Conservation (phyloP, 2,329 filamentous ascomycete genomes). For the Pseudogymnoascus sp. region DNA sequence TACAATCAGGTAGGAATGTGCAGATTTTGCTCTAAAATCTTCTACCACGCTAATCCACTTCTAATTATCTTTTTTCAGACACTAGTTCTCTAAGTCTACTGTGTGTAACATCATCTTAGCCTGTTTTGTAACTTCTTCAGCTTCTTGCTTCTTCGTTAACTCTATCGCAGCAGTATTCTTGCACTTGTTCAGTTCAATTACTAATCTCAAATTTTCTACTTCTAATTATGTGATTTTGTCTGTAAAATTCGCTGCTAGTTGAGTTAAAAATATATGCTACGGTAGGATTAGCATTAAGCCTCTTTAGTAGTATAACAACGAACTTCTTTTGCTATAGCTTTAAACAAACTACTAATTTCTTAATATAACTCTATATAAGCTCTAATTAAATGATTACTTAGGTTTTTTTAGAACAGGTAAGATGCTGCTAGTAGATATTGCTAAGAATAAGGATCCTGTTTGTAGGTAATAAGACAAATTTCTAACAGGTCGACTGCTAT, state of each 20-base stretch:
- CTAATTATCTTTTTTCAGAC: slow-evolving; percentile 17
- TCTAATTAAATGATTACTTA: neutral
- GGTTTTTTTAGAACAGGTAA: neutral
- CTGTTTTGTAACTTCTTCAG: slow-evolving; percentile 14
- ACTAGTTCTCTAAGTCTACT: slow-evolving; percentile 16
- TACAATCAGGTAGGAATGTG: slow-evolving; percentile 15
- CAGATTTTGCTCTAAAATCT: slow-evolving; percentile 15
- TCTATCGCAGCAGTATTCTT: slow-evolving; percentile 14
- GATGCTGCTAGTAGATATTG: neutral
- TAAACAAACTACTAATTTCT: neutral
- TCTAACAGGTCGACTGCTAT: neutral
- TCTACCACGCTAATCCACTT: slow-evolving; percentile 16
- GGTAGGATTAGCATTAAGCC: slow-evolving; percentile 14
- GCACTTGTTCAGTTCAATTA: slow-evolving; percentile 12
- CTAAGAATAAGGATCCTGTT: neutral
- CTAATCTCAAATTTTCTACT: slow-evolving; percentile 15
- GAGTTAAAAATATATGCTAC: slow-evolving; percentile 13
- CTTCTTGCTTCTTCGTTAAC: slow-evolving; percentile 14
- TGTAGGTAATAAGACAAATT: neutral
- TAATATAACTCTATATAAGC: neutral
- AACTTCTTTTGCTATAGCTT: slow-evolving; percentile 14
- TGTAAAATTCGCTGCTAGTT: slow-evolving; percentile 15
- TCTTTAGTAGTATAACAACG: neutral
- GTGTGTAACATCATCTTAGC: slow-evolving; percentile 13
- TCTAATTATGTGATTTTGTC: slow-evolving; percentile 17